phyloP scores from a whole-genome alignment of 805 yeast species.

The Saccharomyces jurei region DNA sequence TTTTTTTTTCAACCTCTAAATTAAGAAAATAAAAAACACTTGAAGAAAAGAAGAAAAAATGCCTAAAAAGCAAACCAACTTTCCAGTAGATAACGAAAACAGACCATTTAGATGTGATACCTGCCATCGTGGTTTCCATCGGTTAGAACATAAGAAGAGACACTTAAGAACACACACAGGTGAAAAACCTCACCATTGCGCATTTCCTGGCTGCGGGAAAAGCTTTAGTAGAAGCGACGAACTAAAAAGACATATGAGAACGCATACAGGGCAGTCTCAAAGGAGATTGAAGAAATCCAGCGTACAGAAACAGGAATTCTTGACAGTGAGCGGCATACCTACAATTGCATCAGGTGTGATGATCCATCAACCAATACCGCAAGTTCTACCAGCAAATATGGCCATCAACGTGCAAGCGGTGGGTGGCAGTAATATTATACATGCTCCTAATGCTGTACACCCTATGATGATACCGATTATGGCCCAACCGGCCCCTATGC shows the following conservation, averaged over 20 bases:
- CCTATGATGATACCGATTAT: conserved; percentile 4
- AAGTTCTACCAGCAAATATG: conserved; percentile 3
- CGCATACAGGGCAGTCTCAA: conserved; percentile 38
- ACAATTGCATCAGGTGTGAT: background rate
- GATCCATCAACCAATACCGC: background rate
- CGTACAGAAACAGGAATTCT: background rate
- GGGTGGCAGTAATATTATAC: background rate
- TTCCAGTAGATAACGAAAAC: conserved; percentile 17
- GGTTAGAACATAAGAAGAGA: conserved; percentile 85
- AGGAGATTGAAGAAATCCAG: conserved; percentile 6
- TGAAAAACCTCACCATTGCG: conserved; percentile 82
- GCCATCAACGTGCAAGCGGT: conserved; percentile 2
- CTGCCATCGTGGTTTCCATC: conserved; percentile 79
- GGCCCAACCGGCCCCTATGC: background rate
- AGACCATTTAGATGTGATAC: conserved; percentile 81
- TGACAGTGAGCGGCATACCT: background rate
- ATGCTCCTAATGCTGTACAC: background rate
- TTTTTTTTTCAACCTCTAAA: too few relatives aligned
- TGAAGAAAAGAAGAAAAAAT: background rate
- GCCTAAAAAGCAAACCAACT: background rate
- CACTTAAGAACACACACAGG: conserved; percentile 92
- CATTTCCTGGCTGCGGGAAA: conserved; percentile 76
- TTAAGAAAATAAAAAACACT: background rate
- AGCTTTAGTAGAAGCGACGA: conserved; percentile 77
- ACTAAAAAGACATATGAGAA: conserved; percentile 75